Conservation (phyloP, 2,329 filamentous ascomycete species). For the Pestalotiopsis fici region DNA sequence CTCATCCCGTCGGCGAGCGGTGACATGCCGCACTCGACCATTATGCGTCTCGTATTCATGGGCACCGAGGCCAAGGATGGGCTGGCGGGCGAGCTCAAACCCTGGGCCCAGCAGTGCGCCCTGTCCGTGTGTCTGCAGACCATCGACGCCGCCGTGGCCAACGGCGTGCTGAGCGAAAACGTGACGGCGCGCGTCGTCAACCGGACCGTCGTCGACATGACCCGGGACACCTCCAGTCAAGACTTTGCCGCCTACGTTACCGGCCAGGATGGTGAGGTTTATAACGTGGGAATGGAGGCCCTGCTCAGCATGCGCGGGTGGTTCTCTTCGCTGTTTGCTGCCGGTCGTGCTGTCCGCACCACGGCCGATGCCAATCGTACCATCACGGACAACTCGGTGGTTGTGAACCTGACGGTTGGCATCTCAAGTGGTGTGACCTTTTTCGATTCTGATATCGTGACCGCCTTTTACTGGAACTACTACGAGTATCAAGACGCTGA, state of each 20-base stretch:
- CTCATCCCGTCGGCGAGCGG: slow-evolving; percentile 24
- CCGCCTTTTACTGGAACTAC: slow-evolving; percentile 41
- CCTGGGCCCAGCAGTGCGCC: slow-evolving; percentile 32
- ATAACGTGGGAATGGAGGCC: slow-evolving; percentile 25
- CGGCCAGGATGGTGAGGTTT: slow-evolving; percentile 15
- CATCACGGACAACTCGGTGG: slow-evolving; percentile 24
- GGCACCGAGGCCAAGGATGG: slow-evolving; percentile 28
- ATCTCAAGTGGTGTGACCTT: slow-evolving; percentile 32
- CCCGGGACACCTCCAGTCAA: slow-evolving; percentile 2
- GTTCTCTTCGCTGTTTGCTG: slow-evolving; percentile 29
- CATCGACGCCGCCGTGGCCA: slow-evolving; percentile 21
- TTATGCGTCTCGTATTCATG: slow-evolving; percentile 34
- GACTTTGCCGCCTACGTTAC: slow-evolving; percentile 22
- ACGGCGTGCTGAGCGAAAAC: slow-evolving; percentile 28
- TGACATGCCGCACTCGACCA: slow-evolving; percentile 29
- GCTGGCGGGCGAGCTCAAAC: slow-evolving; percentile 19
- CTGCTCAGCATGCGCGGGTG: slow-evolving; percentile 31
- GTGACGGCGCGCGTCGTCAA: slow-evolving; percentile 20
- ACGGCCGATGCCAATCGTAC: slow-evolving; percentile 24
- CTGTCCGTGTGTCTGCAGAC: slow-evolving; percentile 31
- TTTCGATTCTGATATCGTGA: slow-evolving; percentile 36
- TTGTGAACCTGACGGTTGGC: slow-evolving; percentile 32
- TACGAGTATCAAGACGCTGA: slow-evolving; percentile 30
- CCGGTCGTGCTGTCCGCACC: slow-evolving; percentile 28
- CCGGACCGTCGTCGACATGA: slow-evolving; percentile 24